phyloP scores from a whole-genome alignment of 2,329 filamentous ascomycete species.

The Endoconidiophora laricicola region DNA sequence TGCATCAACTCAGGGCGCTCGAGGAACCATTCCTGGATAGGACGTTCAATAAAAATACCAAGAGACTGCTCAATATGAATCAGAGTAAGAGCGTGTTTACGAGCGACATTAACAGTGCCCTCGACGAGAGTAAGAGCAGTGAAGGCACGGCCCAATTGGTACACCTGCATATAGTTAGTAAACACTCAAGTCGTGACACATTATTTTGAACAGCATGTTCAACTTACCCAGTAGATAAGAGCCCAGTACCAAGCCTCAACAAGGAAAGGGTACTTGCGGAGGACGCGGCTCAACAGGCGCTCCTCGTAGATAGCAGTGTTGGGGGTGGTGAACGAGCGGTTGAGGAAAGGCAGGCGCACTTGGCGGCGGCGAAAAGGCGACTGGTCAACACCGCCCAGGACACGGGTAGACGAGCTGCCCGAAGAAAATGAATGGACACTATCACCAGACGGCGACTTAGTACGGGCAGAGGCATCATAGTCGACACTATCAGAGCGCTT shows the following conservation, averaged over 20 bases:
- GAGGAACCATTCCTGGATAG: constrained; percentile 39
- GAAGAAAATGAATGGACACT: constrained; percentile 12
- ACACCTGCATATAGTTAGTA: constrained; percentile 33
- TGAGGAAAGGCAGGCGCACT: constrained; percentile 14
- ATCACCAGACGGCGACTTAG: constrained; percentile 13
- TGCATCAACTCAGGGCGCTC: constrained; percentile 38
- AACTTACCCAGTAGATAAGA: constrained; percentile 56
- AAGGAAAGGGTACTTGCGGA: constrained; percentile 53
- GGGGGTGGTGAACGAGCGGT: constrained; percentile 35
- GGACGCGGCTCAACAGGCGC: constrained; percentile 43
- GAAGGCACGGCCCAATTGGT: constrained; percentile 57
- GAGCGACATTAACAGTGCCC: constrained; percentile 50
- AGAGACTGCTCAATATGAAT: constrained; percentile 49
- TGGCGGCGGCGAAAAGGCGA: constrained; percentile 14
- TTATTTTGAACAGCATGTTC: background rate
- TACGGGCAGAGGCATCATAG: constrained; percentile 5
- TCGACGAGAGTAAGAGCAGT: constrained; percentile 52
- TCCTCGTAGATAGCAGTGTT: constrained; percentile 45
- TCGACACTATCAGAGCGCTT: constrained; percentile 14
- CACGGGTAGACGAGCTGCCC: constrained; percentile 12
- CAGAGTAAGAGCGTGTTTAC: constrained; percentile 50
- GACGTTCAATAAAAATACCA: constrained; percentile 47
- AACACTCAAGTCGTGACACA: background rate
- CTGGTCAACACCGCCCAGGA: constrained; percentile 13
- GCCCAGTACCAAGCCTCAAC: constrained; percentile 67